phyloP scores from a whole-genome alignment of 2,329 filamentous ascomycete species.

The Aspergillus candidus region DNA sequence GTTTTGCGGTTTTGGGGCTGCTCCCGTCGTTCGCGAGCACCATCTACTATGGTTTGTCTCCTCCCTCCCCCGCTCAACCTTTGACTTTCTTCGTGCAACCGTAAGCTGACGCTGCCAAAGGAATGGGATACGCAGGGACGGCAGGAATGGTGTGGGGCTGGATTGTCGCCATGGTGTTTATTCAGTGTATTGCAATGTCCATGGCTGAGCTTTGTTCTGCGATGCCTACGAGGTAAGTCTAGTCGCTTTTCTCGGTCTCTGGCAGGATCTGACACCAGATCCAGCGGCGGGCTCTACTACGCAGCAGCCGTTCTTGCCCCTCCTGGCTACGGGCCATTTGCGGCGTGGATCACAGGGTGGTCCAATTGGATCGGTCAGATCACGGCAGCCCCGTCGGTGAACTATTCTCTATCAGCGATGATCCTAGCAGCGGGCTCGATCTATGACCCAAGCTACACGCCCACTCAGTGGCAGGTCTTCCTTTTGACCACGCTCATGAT shows the following conservation, averaged over 20 bases:
- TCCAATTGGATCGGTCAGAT: conserved; percentile 65
- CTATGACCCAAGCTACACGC: conserved; percentile 58
- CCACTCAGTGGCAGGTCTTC: conserved; percentile 61
- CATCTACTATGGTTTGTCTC: conserved; percentile 59
- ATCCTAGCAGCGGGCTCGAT: conserved; percentile 66
- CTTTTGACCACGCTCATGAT: conserved; percentile 62
- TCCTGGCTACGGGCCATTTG: conserved; percentile 58
- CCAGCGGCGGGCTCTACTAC: conserved; percentile 64
- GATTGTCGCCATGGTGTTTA: conserved; percentile 66
- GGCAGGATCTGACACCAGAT: too few relatives aligned
- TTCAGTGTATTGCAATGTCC: conserved; percentile 62
- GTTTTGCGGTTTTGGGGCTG: conserved; percentile 65
- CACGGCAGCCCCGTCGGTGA: conserved; percentile 59
- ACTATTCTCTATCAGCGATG: conserved; percentile 64
- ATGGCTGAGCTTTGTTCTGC: conserved; percentile 67
- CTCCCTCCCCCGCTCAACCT: background rate
- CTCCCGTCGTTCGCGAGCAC: conserved; percentile 67
- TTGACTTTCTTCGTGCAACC: conserved; percentile 2
- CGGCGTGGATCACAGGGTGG: conserved; percentile 65
- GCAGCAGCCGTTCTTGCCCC: conserved; percentile 65
- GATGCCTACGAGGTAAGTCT: conserved; percentile 58
- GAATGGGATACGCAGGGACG: conserved; percentile 51
- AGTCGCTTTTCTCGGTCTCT: too few relatives aligned
- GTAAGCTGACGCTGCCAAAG: conserved; percentile 15
- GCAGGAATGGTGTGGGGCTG: conserved; percentile 70